Conservation (phyloP, 257 asterid genomes). For the Fraxinus americana region DNA sequence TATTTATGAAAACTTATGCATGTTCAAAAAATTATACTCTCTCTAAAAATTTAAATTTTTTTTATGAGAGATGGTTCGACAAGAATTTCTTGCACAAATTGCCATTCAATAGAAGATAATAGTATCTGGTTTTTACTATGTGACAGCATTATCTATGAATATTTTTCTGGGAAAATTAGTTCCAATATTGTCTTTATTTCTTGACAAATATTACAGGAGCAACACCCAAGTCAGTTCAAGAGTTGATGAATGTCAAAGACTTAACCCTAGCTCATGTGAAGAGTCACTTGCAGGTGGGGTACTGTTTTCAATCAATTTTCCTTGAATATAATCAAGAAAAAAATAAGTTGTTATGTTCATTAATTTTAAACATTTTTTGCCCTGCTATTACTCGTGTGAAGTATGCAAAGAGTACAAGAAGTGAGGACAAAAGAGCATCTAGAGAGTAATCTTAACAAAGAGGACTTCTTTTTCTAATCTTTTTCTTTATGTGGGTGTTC, state of each 20-base stretch:
- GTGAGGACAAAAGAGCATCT: slow-evolving; percentile 61
- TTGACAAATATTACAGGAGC: slow-evolving; percentile 53
- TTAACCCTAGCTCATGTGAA: slow-evolving; percentile 92
- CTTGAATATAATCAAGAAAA: slow-evolving; percentile 7
- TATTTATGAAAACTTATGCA: too few species aligned
- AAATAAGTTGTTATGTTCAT: too few species aligned
- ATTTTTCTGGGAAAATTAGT: too few species aligned
- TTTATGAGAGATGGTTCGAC: neutral
- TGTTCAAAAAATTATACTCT: too few species aligned
- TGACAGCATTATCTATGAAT: neutral
- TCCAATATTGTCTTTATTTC: neutral
- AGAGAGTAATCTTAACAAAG: slow-evolving; percentile 29
- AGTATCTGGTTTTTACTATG: neutral
- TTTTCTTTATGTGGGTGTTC: slow-evolving; percentile 31
- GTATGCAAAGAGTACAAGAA: slow-evolving; percentile 28
- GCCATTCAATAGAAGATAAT: neutral
- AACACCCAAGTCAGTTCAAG: slow-evolving; percentile 85
- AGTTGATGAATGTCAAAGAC: slow-evolving; percentile 89
- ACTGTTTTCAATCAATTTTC: slow-evolving; percentile 1
- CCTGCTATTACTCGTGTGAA: too few species aligned
- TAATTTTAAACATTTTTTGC: too few species aligned
- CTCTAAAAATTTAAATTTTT: neutral
- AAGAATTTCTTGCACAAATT: neutral
- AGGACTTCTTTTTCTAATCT: slow-evolving; percentile 26
- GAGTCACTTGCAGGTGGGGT: slow-evolving; percentile 83